Base-by-base conservation (phyloP, 176 grass and related monocot species). In the Carex cristatella region DNA sequence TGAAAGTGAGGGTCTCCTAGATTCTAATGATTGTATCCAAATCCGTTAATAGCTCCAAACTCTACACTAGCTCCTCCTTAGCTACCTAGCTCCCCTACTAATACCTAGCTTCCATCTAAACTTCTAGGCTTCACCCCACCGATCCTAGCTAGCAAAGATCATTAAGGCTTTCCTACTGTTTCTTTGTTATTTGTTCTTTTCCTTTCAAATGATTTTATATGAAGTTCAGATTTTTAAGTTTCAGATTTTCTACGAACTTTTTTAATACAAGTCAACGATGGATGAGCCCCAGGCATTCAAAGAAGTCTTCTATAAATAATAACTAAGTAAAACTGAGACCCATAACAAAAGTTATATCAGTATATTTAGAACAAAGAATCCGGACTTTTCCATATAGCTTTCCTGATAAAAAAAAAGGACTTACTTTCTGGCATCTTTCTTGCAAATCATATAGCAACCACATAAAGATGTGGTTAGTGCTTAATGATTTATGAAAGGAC, bases 11-110 rank as follows among this genome's bases (percentile, higher is more conserved):
- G 33, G 81, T 63, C 23, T 69, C 61, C 81, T 83, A 67, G 81
- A 83, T 83, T 83, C 59, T 69, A 83, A 83, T 83, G 81, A 83
- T 83, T 69, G 63, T 83, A 16, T 67, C 44, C 81, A 69, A 69
- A 83, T 83, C 81, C 3, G 81, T 65, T 83, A 83, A 69, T 69
- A 10, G 35, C 27, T 69, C 63, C 81, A 83, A 81, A 61, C 19
- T 60, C 32, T 9, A 81, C 40, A 32, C 40, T 53, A 27, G 38
- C 81, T 16, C 62, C 57, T 65, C 80, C 78, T 51, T 54, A 23
- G 10, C 72, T 46, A 69, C 38, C 32, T 64, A 60, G 58, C 37
- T 81, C 14, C 56, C 38, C 32, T 28, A 5, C 30, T 37, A 53
- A 27, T 15, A 65, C 63, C 9, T 65, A 65, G 63, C 37, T 44